These are phyloP conservation scores for Antitrichia curtipendula DNA, from an alignment of 225 moss, liverwort and hornwort genomes.

Conservation along the genomic window DNA sequence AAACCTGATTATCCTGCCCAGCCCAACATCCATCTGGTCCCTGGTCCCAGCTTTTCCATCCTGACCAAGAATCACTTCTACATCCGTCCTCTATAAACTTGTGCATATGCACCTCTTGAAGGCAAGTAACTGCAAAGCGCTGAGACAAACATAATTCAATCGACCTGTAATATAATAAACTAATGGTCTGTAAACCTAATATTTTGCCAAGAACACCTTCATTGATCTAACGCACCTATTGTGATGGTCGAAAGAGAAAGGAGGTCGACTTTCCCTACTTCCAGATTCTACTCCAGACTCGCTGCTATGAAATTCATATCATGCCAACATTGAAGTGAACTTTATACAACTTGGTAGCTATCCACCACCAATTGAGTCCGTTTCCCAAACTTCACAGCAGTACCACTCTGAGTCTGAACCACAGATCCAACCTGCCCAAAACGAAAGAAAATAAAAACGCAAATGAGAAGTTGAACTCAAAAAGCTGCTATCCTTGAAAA, in stretches of 20 bases:
- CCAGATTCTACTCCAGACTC: neutral
- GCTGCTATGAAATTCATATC: neutral
- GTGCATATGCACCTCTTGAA: neutral
- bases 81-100: neutral
- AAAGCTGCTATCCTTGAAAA: neutral
- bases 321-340: neutral
- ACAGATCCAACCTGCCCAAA: conserved; percentile 61
- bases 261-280: neutral
- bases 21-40: neutral
- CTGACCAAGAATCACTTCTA: conserved; percentile 16
- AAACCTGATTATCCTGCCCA: neutral
- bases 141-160: neutral
- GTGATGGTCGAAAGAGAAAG: neutral
- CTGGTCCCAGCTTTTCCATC: neutral
- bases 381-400: conserved; percentile 51
- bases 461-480: neutral
- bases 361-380: conserved; percentile 86
- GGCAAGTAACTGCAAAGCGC: conserved; percentile 7
- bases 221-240: neutral
- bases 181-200: neutral
- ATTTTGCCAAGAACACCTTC: neutral
- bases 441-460: neutral
- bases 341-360: conserved; percentile 79
- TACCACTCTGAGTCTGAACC: conserved; percentile 53
- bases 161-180: neutral